Base-by-base conservation (phyloP, 2,329 filamentous ascomycete species). In the Aspergillus niger region DNA sequence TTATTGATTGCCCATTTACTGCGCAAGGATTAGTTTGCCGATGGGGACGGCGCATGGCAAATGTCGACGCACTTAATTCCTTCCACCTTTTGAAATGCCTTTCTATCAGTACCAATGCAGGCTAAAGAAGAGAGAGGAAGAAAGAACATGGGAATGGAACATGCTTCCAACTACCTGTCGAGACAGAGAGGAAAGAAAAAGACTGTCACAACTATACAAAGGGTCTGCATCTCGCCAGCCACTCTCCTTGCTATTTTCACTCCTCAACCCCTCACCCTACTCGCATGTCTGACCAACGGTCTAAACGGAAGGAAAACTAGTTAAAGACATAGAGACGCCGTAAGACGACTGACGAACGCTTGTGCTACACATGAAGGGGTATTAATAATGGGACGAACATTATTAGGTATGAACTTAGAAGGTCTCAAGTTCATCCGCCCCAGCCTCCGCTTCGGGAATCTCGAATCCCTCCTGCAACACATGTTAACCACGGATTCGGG, bases 391-490 rank as follows among this genome's bases (percentile, higher is more conserved):
- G 64, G 54, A 44, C 58, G 54, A 57, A 57, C 55, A 49, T 58
- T 39, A 30, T 43, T 58, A 36, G 32, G 11, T 36, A 55, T 41
- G 53, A 50, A 61, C 60, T 65, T 62, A 73, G 59, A 73, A 73
- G 32, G 71, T 73, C 63, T 73, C 71, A 63, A 73, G 63, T 51
- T 73, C 71, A 43, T 73, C 69, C 32, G 57, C 65, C n/a, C 30
- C 62, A 11, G 30, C 69, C 62, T 70, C 71, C 13, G 59, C 66
- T 60, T 73, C 71, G 28, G 70, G 71, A 47, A 73, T 73, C 66
- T 73, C 71, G 55, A 73, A 73, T 59, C 71, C 71, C 58, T 73
- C 71, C 71, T 73, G 57, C 58, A 47, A 38, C n/a, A 7, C 44
- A 41, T 7, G 28, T 43, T 44, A 43, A 36, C 49, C 10, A 43